These are phyloP conservation scores for Monosporascus sp. DNA, from an alignment of 2,329 filamentous ascomycete species.

Conservation along the genomic window DNA sequence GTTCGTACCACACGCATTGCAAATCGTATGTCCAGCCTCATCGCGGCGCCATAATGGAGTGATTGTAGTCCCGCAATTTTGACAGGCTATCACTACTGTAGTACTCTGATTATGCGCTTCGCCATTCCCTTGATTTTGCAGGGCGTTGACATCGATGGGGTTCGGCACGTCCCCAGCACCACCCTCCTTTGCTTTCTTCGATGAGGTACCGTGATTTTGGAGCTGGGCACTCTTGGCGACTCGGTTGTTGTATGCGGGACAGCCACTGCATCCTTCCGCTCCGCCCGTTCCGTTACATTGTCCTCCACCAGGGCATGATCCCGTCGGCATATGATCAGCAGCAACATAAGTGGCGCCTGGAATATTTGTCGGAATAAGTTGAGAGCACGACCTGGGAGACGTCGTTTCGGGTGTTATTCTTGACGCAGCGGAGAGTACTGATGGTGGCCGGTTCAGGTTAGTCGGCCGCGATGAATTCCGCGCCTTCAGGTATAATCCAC, in stretches of 20 bases:
- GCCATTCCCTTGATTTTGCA: slow-evolving; percentile 31
- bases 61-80: slow-evolving; percentile 95
- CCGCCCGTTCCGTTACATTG: slow-evolving; percentile 95
- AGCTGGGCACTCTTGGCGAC: slow-evolving; percentile 81
- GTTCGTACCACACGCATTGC: slow-evolving; percentile 89
- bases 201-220: slow-evolving; percentile 34
- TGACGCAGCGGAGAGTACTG: slow-evolving; percentile 39
- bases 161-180: slow-evolving; percentile 32
- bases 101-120: slow-evolving; percentile 37
- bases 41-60: slow-evolving; percentile 94
- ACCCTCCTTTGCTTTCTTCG: slow-evolving; percentile 17
- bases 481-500: slow-evolving; percentile 89
- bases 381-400: slow-evolving; percentile 33
- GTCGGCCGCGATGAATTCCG: slow-evolving; percentile 87
- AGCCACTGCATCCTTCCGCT: slow-evolving; percentile 90
- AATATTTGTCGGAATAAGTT: slow-evolving; percentile 33
- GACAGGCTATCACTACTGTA: slow-evolving; percentile 79
- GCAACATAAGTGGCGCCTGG: slow-evolving; percentile 67
- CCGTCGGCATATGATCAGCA: slow-evolving; percentile 67
- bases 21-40: slow-evolving; percentile 92
- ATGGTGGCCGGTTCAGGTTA: slow-evolving; percentile 74
- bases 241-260: slow-evolving; percentile 95
- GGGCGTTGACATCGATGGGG: slow-evolving; percentile 45
- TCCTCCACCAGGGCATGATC: slow-evolving; percentile 93
- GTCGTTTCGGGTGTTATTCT: slow-evolving; percentile 38